Evolutionary conservation across 1,284 basidiomycete species (phyloP).

Genomic region (Thelephora terrestris): DNA sequence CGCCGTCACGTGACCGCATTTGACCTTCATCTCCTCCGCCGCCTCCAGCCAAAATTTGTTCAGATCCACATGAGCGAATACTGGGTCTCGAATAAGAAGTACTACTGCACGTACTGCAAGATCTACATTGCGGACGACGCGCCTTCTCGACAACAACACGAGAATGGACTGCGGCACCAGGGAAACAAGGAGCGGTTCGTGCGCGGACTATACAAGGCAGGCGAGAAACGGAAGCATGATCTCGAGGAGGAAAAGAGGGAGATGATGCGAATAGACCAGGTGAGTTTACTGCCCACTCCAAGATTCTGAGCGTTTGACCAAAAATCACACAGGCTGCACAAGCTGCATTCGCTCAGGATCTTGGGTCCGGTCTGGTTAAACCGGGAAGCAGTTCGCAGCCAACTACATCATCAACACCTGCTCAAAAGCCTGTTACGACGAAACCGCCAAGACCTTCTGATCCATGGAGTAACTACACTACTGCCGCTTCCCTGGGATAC

Average conservation of each 20-base stretch:
- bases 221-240: conserved; percentile 82
- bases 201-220: conserved; percentile 86
- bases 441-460: conserved; percentile 49
- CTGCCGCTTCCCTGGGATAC: conserved; percentile 74
- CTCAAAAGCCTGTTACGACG: conserved; percentile 26
- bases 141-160: conserved; percentile 87
- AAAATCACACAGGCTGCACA: conserved; percentile 49
- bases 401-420: conserved; percentile 25
- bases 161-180: conserved; percentile 89
- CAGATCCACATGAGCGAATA: conserved; percentile 59
- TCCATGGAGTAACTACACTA: conserved; percentile 78
- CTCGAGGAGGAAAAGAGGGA: conserved; percentile 78
- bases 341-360: conserved; percentile 64
- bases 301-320: neutral
- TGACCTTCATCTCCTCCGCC: too few relatives aligned
- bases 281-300: conserved; percentile 23
- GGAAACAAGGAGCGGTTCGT: conserved; percentile 92
- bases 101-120: conserved; percentile 83
- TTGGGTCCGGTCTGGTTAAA: conserved; percentile 55
- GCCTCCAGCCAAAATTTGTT: too few relatives aligned
- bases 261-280: conserved; percentile 80
- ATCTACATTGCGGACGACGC: conserved; percentile 90
- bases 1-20: too few relatives aligned
- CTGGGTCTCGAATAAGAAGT: conserved; percentile 80
- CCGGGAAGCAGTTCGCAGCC: conserved; percentile 20